These are phyloP conservation scores for Candida boleticola DNA, from an alignment of 805 yeast genomes.

Conservation along the genomic window DNA sequence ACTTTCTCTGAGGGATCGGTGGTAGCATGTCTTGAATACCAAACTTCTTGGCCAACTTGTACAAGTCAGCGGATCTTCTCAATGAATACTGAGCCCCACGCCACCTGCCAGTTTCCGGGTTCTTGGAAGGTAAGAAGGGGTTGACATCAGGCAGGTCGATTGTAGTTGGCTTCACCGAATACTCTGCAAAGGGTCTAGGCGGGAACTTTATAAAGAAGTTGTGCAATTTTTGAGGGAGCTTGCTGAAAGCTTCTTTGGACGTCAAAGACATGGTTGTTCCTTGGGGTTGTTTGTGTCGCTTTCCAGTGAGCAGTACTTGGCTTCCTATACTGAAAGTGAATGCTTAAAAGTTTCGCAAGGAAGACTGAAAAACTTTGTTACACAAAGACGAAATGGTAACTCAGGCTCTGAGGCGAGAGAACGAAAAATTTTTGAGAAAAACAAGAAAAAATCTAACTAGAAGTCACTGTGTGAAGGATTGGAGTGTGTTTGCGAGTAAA, in stretches of 20 bases:
- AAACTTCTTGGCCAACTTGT: slow-evolving; percentile 74
- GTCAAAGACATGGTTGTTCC: slow-evolving; percentile 29
- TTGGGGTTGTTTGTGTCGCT: no score
- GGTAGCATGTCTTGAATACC: slow-evolving; percentile 84
- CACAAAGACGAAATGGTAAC: no score
- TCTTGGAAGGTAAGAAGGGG: slow-evolving; percentile 84
- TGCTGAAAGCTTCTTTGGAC: slow-evolving; percentile 46
- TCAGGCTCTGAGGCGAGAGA: no score
- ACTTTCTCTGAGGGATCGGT: slow-evolving; percentile 58
- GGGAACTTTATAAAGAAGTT: slow-evolving; percentile 80
- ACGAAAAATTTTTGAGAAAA: background rate
- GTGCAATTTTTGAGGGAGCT: slow-evolving; percentile 68
- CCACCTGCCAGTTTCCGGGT: slow-evolving; percentile 74
- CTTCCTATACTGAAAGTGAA: no score
- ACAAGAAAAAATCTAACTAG: background rate
- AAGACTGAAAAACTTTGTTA: no score
- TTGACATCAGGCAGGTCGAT: slow-evolving; percentile 71
- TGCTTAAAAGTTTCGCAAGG: no score
- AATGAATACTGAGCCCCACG: slow-evolving; percentile 77
- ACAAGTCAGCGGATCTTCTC: slow-evolving; percentile 79
- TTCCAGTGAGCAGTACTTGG: background rate
- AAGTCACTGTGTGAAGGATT: slow-evolving; percentile 1
- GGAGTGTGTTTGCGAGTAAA: no score
- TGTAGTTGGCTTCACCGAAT: slow-evolving; percentile 61
- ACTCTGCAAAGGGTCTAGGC: slow-evolving; percentile 72